Conservation (phyloP, 768 basidiomycete genomes). For the Agrocybe pediades region DNA sequence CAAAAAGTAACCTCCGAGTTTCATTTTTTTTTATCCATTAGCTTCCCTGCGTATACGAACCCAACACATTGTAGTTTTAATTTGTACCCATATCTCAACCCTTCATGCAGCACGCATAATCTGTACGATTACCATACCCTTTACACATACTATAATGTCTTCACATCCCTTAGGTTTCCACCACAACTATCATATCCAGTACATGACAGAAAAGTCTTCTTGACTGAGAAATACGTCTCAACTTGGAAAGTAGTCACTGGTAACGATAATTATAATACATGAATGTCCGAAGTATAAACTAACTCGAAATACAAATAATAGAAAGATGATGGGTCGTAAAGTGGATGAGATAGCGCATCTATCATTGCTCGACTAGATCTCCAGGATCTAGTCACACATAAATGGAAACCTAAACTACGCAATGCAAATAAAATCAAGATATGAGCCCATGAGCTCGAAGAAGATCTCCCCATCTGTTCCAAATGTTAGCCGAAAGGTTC, state of each 20-base stretch:
- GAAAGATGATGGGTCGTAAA: slow-evolving; percentile 14
- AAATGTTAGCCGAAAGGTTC: slow-evolving; percentile 12
- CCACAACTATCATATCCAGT: slow-evolving; percentile 1
- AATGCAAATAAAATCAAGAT: slow-evolving; percentile 12
- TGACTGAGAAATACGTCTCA: slow-evolving; percentile 3
- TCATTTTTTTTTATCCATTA: not conserved
- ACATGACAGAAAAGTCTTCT: slow-evolving; percentile 3
- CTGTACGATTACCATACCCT: slow-evolving; percentile 20
- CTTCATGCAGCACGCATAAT: slow-evolving; percentile 3
- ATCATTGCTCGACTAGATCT: slow-evolving; percentile 16
- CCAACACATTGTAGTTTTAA: slow-evolving; percentile 6
- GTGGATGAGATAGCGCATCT: slow-evolving; percentile 13
- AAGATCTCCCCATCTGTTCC: slow-evolving; percentile 66
- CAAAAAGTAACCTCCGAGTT: slow-evolving; percentile 9
- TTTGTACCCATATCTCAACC: slow-evolving; percentile 5
- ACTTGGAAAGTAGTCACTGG: slow-evolving; percentile 12
- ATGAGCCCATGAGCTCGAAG: slow-evolving; percentile 52
- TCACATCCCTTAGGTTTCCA: not conserved
- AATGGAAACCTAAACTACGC: slow-evolving; percentile 1
- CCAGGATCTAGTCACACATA: slow-evolving; percentile 14
- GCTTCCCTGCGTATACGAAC: not conserved
- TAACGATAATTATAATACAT: slow-evolving; percentile 18
- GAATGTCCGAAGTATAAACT: slow-evolving; percentile 13
- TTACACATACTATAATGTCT: slow-evolving; percentile 10
- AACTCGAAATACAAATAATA: slow-evolving; percentile 16